Evolutionary conservation across 345 rosid genomes (phyloP), one percentile per base, ranked within the genome.

Genomic region (Reutealis trisperma): DNA sequence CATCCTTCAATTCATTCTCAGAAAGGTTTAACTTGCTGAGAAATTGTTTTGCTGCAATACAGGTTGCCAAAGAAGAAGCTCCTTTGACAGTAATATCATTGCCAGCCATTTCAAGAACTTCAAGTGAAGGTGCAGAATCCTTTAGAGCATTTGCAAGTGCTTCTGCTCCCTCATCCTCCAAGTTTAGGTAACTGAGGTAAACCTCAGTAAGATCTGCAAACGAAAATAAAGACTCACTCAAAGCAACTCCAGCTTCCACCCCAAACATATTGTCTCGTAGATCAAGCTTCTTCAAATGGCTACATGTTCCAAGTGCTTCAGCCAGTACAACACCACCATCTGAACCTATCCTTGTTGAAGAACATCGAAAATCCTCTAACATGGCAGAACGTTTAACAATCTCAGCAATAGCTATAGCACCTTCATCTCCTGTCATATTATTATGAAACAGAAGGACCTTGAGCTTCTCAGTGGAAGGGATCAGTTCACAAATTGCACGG

Each of bases 371-470:
- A 84, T 90, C 89, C 83, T 92, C 96, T 78, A 93, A 74, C 63
- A 85, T 34, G 6, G 85, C 82, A 25, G 97, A 93, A 30, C 76
- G 81, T 83, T 86, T 89, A 84, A 93, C 89, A 70, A 93, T 87
- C 77, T 90, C 89, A 70, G 99, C 85, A 70, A 95, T 89, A 8
- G 98, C 91, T 72, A 87, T 71, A 8, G 97, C 97, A 37, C 98
- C 99, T 70, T 90, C 90, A 78, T 95, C 97, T 71, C 98, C 99
- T 0, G 96, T 95, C 99, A 93, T 93, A 80, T 95, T 93, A 68
- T 96, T 96, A 65, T 91, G 96, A 79, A 96, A 93, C 32, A 90
- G 97, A 85, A 93, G 97, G 52, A 92, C 87, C 88, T 57, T 91
- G 67, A 95, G 88, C 71, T 89, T 90, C 80, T 83, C 87, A 1